Conservation (phyloP, 148 eudicot genomes). For the Pharnaceum exiguum region DNA sequence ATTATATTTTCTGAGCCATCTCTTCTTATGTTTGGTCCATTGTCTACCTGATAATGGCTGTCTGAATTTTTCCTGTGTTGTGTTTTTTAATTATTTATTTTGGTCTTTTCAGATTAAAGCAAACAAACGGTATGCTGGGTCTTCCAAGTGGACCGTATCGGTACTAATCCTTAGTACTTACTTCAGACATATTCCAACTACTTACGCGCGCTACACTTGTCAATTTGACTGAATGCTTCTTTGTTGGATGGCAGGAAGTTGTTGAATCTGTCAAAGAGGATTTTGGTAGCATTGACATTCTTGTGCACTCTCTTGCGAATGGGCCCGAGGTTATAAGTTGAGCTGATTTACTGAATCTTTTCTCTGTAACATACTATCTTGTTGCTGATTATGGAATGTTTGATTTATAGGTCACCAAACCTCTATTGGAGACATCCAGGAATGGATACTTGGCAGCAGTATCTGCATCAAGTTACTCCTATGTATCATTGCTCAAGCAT, state of each 20-base stretch:
- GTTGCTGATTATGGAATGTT: slow-evolving; percentile 4
- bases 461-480: slow-evolving; percentile 96
- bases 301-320: slow-evolving; percentile 95
- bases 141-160: slow-evolving; percentile 87
- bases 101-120: slow-evolving; percentile 58
- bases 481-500: slow-evolving; percentile 81
- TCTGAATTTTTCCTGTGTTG: neutral
- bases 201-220: neutral
- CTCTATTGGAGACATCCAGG: slow-evolving; percentile 89
- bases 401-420: slow-evolving; percentile 66
- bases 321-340: slow-evolving; percentile 73
- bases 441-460: slow-evolving; percentile 87
- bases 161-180: slow-evolving; percentile 25
- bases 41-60: neutral
- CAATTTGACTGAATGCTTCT: neutral
- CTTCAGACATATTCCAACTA: slow-evolving; percentile 1
- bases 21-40: slow-evolving; percentile 2
- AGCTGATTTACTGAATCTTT: neutral
- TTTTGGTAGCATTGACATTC: slow-evolving; percentile 92
- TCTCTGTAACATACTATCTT: slow-evolving; percentile 1
- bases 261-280: slow-evolving; percentile 78
- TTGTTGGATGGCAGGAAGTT: slow-evolving; percentile 52
- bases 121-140: slow-evolving; percentile 92
- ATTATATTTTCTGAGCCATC: neutral
- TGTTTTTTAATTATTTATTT: no score